Evolutionary conservation across 2,329 filamentous ascomycete species (phyloP).

Genomic region (Ceratocystis alfenasii): DNA sequence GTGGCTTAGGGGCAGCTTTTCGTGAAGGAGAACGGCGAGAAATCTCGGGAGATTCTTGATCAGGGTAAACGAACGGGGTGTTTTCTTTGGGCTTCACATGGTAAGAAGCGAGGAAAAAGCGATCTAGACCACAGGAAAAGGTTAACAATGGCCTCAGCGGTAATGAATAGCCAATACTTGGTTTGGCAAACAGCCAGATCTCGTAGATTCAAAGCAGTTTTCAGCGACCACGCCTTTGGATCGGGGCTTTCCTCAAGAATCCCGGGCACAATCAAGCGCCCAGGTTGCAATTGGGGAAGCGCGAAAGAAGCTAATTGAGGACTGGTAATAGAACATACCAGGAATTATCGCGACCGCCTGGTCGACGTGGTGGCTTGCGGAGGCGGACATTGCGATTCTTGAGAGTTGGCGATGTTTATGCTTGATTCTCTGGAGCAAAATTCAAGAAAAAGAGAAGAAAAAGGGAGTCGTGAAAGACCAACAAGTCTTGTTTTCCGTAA

Average conservation of each 20-base stretch:
- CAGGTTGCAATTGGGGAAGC: not conserved
- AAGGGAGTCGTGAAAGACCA: not conserved
- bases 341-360: slow-evolving; percentile 95
- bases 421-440: not conserved
- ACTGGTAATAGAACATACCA: slow-evolving; percentile 44
- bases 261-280: too few species aligned
- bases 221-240: too few species aligned
- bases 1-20: slow-evolving; percentile 36
- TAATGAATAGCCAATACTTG: too few species aligned
- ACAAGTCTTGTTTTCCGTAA: not conserved
- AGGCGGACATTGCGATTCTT: slow-evolving; percentile 14
- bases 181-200: too few species aligned
- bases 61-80: slow-evolving; percentile 75
- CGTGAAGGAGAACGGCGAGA: slow-evolving; percentile 37
- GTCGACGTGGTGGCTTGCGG: slow-evolving; percentile 17
- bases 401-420: not conserved
- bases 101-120: slow-evolving; percentile 89
- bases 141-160: not conserved
- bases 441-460: too few species aligned
- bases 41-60: slow-evolving; percentile 16
- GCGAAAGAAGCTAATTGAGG: not conserved
- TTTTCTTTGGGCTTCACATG: slow-evolving; percentile 65
- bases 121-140: slow-evolving; percentile 47
- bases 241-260: too few species aligned
- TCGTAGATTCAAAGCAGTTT: too few species aligned